A percentile compares a stretch with the other conserved stretches of the same genome.
phyloP scores from a whole-genome alignment of 306 rosid species.

The Cucumis hystrix region DNA sequence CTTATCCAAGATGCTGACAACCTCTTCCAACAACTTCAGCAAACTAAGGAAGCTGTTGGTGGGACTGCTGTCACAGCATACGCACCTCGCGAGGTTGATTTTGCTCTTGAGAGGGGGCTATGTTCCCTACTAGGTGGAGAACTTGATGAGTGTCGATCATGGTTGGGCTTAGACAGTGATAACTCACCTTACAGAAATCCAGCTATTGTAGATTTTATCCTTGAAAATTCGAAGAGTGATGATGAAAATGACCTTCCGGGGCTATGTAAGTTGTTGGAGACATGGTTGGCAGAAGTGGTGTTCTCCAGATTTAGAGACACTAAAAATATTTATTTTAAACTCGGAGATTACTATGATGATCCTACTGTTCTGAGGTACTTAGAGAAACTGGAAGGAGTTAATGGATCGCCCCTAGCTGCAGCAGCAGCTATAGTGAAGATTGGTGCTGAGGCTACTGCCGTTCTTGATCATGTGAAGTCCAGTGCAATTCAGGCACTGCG shows the following conservation, averaged over 20 bases:
- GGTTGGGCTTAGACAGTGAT: conserved; percentile 78
- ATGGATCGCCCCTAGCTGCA: conserved; percentile 88
- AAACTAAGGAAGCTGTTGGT: conserved; percentile 42
- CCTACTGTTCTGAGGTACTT: conserved; percentile 74
- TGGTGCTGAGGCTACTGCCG: conserved; percentile 94
- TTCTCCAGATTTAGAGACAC: conserved; percentile 92
- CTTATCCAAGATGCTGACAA: conserved; percentile 86
- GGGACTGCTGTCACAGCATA: conserved; percentile 35
- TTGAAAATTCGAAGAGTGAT: conserved; percentile 63
- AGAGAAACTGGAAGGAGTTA: conserved; percentile 67
- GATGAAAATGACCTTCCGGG: conserved; percentile 87
- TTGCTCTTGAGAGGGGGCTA: conserved; percentile 86
- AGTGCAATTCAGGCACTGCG: conserved; percentile 67
- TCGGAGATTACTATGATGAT: conserved; percentile 92
- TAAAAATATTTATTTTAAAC: conserved; percentile 47
- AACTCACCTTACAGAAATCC: conserved; percentile 70
- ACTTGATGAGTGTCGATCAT: conserved; percentile 63
- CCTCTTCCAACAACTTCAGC: conserved; percentile 90
- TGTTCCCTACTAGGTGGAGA: conserved; percentile 95
- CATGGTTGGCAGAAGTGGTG: conserved; percentile 89
- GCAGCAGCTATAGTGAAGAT: conserved; percentile 92
- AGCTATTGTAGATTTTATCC: conserved; percentile 59
- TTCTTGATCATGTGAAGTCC: conserved; percentile 70
- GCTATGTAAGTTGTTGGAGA: conserved; percentile 80
- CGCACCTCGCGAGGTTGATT: conserved; percentile 64